Conservation (phyloP, 2,329 filamentous ascomycete genomes). For the Aspergillus latus region DNA sequence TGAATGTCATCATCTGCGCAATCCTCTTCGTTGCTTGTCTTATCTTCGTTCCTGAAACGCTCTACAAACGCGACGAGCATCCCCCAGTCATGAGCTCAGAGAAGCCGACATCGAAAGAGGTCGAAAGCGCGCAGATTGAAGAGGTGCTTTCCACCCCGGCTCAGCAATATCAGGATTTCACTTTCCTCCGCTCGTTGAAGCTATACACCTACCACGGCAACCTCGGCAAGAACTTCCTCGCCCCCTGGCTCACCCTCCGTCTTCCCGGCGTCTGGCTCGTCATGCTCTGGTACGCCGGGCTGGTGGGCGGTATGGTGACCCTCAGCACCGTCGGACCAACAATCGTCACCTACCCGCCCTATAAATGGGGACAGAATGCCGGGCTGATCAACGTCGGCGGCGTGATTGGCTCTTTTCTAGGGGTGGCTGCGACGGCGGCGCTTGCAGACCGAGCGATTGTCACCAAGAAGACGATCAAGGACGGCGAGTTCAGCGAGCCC, state of each 20-base stretch:
- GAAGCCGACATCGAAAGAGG: slow-evolving; percentile 2
- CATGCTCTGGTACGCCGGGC: slow-evolving; percentile 17
- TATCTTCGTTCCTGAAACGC: slow-evolving; percentile 13
- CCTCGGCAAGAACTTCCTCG: slow-evolving; percentile 1
- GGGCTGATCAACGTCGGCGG: slow-evolving; percentile 14
- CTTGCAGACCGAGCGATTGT: slow-evolving; percentile 9
- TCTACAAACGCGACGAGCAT: slow-evolving; percentile 3
- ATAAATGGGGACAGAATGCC: slow-evolving; percentile 12
- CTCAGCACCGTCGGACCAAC: slow-evolving; percentile 12
- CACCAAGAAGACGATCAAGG: slow-evolving; percentile 9
- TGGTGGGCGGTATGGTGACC: slow-evolving; percentile 14
- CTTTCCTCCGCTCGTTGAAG: slow-evolving; percentile 12
- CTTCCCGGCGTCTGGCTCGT: slow-evolving; percentile 17
- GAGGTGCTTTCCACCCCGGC: neutral
- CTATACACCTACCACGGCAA: slow-evolving; percentile 12
- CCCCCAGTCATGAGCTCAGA: neutral
- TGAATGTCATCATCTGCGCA: slow-evolving; percentile 12
- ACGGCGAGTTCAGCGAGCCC: slow-evolving; percentile 8
- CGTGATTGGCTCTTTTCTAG: slow-evolving; percentile 7
- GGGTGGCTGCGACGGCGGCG: neutral
- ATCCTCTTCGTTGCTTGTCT: slow-evolving; percentile 12
- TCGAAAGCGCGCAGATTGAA: slow-evolving; percentile 8
- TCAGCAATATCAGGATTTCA: neutral
- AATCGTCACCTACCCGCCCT: slow-evolving; percentile 10
- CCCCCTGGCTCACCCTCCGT: slow-evolving; percentile 12